Evolutionary conservation across 2,329 filamentous ascomycete genomes (phyloP).

Genomic region (Esteya vermicola): DNA sequence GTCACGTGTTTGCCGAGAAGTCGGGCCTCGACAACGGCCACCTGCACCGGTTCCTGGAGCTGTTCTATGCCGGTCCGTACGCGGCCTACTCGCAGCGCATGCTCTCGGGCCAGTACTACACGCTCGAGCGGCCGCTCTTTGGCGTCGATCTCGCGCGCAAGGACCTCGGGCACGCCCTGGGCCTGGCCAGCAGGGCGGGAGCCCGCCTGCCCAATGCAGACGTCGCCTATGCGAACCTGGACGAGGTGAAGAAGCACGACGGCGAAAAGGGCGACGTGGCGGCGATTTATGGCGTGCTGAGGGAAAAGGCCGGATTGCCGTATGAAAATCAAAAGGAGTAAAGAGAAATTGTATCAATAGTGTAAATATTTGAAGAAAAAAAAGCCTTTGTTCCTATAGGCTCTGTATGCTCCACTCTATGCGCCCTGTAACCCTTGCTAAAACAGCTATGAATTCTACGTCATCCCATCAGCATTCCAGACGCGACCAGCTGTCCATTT

Average conservation of each 20-base stretch:
- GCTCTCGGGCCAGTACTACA: constrained; percentile 61
- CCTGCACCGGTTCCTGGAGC: constrained; percentile 56
- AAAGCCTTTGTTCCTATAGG: too few species aligned
- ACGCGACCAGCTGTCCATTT: too few species aligned
- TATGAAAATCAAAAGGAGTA: constrained; percentile 53
- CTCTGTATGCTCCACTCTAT: too few species aligned
- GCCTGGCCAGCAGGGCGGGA: constrained; percentile 49
- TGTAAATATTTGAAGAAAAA: background rate
- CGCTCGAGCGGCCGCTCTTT: constrained; percentile 66
- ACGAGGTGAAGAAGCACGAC: constrained; percentile 48
- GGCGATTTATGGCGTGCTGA: constrained; percentile 67
- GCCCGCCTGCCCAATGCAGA: constrained; percentile 49
- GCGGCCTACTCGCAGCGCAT: constrained; percentile 63
- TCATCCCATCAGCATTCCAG: too few species aligned
- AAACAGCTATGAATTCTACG: too few species aligned
- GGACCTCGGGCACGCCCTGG: constrained; percentile 61
- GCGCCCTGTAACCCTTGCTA: too few species aligned
- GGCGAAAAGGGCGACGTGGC: constrained; percentile 67
- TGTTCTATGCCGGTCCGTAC: constrained; percentile 64
- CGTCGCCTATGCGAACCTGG: constrained; percentile 54
- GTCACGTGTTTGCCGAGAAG: constrained; percentile 67
- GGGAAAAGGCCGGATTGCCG: constrained; percentile 58
- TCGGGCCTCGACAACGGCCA: constrained; percentile 57
- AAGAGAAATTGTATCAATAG: background rate
- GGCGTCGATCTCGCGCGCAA: constrained; percentile 71